These are phyloP conservation scores for Neopestalotiopsis rosae DNA, from an alignment of 2,329 filamentous ascomycete species.

Conservation along the genomic window DNA sequence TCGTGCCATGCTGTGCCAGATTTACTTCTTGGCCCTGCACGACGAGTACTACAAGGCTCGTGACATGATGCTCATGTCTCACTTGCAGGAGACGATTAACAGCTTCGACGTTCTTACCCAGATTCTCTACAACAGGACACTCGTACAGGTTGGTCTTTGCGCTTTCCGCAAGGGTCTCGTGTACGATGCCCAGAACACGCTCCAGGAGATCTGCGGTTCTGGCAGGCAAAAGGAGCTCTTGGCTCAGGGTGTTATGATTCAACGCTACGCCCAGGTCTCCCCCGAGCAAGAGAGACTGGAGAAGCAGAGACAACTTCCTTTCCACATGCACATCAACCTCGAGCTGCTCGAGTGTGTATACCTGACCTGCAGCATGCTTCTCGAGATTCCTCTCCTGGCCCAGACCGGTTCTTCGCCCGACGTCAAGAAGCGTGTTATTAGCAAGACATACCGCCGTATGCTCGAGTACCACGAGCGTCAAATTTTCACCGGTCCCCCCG, in stretches of 20 bases:
- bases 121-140: constrained; percentile 97
- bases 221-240: constrained; percentile 97
- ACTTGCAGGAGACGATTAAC: constrained; percentile 94
- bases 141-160: constrained; percentile 97
- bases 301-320: constrained; percentile 95
- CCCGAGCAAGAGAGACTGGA: constrained; percentile 98
- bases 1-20: constrained; percentile 96
- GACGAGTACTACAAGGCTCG: constrained; percentile 97
- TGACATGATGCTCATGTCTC: constrained; percentile 99
- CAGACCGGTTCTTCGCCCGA: constrained; percentile 97
- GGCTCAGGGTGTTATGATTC: constrained; percentile 97
- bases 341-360: constrained; percentile 98
- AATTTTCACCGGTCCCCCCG: constrained; percentile 96
- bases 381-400: constrained; percentile 95
- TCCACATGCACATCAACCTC: constrained; percentile 99
- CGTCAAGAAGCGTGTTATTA: constrained; percentile 96
- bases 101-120: constrained; percentile 97
- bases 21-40: constrained; percentile 97
- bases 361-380: constrained; percentile 97
- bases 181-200: constrained; percentile 95
- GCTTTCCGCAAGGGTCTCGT: constrained; percentile 97
- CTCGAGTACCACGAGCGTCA: constrained; percentile 99
- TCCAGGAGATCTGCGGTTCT: constrained; percentile 97
- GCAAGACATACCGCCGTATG: constrained; percentile 99
- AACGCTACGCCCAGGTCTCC: constrained; percentile 93